These are phyloP conservation scores for Spencermartinsiella europaea DNA, from an alignment of 805 yeast genomes.

Conservation along the genomic window DNA sequence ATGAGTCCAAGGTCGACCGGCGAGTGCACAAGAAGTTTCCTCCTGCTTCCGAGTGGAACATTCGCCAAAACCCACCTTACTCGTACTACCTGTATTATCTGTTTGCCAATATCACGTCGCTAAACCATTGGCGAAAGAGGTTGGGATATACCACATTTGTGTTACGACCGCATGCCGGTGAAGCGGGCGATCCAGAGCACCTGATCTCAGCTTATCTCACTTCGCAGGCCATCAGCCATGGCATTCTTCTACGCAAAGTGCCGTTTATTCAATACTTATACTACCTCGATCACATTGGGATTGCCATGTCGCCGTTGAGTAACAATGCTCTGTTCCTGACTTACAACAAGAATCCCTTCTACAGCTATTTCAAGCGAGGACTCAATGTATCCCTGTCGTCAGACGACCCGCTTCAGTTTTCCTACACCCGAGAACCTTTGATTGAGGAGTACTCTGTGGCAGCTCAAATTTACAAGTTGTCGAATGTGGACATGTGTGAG, in stretches of 20 bases:
- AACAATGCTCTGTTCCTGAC: constrained; percentile 94
- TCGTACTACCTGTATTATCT: constrained; percentile 89
- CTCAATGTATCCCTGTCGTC: constrained; percentile 91
- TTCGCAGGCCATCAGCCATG: constrained; percentile 92
- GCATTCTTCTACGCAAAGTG: constrained; percentile 84
- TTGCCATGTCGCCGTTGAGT: constrained; percentile 97
- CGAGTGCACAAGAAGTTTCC: constrained; percentile 80
- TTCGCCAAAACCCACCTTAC: constrained; percentile 87
- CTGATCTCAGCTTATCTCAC: constrained; percentile 82
- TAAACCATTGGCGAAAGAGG: constrained; percentile 75
- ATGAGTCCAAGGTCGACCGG: constrained; percentile 88
- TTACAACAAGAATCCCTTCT: constrained; percentile 96
- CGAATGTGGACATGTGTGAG: constrained; percentile 96
- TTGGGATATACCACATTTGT: constrained; percentile 84
- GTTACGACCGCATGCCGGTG: constrained; percentile 98
- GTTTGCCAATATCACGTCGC: constrained; percentile 77
- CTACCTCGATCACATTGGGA: constrained; percentile 90
- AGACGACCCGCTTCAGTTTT: constrained; percentile 96
- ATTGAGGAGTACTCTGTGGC: constrained; percentile 98
- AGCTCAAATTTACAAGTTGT: constrained; percentile 91
- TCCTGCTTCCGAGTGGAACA: constrained; percentile 77
- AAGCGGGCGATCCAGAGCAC: constrained; percentile 99
- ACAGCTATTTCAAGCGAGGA: constrained; percentile 85
- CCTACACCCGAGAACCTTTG: constrained; percentile 94
- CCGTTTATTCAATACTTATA: constrained; percentile 93